Evolutionary conservation across 2,329 filamentous ascomycete genomes (phyloP), one percentile per base, ranked within the genome.

Genomic region (Stenocarpella maydis): DNA sequence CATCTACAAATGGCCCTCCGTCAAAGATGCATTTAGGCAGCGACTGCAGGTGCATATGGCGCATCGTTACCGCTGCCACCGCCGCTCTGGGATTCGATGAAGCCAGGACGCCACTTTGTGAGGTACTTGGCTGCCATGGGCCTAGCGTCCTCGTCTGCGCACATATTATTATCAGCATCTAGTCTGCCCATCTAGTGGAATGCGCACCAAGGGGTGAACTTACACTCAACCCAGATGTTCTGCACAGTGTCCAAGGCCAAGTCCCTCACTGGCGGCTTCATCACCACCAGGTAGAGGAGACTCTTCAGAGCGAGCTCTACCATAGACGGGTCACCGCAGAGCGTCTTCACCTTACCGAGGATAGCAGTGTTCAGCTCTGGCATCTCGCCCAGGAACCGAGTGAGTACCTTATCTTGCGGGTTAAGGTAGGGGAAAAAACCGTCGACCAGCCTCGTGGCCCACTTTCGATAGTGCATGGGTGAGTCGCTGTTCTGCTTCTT

Each of bases 361-460:
- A 98, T 89, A 14, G 87, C 85, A 41, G 83, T 80, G 71, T 90
- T 93, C 41, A 99, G 84, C 50, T 92, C 90, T 0, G 96, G 96
- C 41, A 99, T 90, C 79, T 99, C 96, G 61, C 94, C 95, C 53
- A 99, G 82, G 77, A 98, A 97, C 43, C 96, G 89, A 34, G 97
- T 95, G 68, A 99, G 83, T 26, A 97, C 88, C 79, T 96, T 95
- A 78, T 99, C 96, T 71, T 93, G 92, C 2, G 91, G 88, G 77
- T 98, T 94, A n/a, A 98, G 85, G 78, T 97, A 98, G 4, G 93
- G 93, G 41, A 97, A 81, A 75, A 99, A 93, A 1, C 92, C 92
- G 76, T 98, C 94, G 21, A 99, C 85, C n/a, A 98, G 85, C 70
- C 90, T 91, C 71, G 95, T 80, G 2, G 90, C 89, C 87, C 92